Base-by-base conservation (phyloP, 306 rosid genomes). In the Cicer judaicum region DNA sequence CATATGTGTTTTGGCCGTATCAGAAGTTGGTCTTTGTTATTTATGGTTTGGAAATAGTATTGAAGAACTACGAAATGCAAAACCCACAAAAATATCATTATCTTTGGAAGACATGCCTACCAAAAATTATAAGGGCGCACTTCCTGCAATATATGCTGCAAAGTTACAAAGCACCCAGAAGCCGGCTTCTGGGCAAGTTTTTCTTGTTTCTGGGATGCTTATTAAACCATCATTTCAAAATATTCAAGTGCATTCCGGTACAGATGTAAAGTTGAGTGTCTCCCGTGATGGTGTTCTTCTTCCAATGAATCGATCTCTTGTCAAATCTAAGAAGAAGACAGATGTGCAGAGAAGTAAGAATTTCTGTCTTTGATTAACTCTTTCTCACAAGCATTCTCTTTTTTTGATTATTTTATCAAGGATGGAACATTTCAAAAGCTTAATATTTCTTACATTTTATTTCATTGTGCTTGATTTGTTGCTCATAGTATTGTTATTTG, bases 21-120 rank as follows among this genome's bases (percentile, higher is more conserved):
- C 99, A 38, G 99, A 92, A 90, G 77, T 70, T 83, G 99, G 99
- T 3, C 62, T 85, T 74, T 91, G 97, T 73, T 90, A 94, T 84
- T 81, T 86, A 68, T 94, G 99, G 99, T 86, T 80, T 76, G 99
- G 95, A 74, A 79, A 76, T 69, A 84, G 83, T 77, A 55, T 87
- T 40, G 91, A 87, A 77, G 95, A 94, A 64, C 75, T 94, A 52
- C 81, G 78, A 67, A 85, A 56, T 65, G 81, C 88, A 18, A 91
- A 88, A 76, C 88, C 97, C 79, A 85, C 96, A 14, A 92, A 84
- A 88, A 79, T 94, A 74, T 87, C 88, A 19, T 46, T 87, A 52
- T 86, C 92, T 70, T 80, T 60, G 68, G 92, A 94, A 52, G 91
- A 78, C 15, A 70, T 79, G 68, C 53, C 90, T 56, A 74, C 87